Conservation (phyloP, 345 rosid genomes). For the Pistacia vera region DNA sequence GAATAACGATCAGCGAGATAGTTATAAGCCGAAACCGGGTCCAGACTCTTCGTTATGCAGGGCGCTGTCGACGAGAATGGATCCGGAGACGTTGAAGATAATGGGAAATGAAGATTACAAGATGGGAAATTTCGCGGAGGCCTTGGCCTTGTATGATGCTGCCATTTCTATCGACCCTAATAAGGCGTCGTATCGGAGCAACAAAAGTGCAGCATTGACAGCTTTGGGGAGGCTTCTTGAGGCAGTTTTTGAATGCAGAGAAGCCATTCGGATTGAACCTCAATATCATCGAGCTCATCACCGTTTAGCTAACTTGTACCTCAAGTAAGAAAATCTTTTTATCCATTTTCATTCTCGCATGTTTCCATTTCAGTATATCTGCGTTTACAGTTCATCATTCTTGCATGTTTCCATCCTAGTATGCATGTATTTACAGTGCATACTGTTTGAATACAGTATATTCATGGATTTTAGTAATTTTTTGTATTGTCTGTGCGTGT, state of each 20-base stretch:
- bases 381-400: not conserved
- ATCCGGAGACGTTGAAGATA: constrained; percentile 87
- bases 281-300: constrained; percentile 89
- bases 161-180: constrained; percentile 88
- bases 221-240: constrained; percentile 85
- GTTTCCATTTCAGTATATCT: too few relatives aligned
- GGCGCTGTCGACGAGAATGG: constrained; percentile 90
- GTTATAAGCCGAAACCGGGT: constrained; percentile 18
- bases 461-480: not conserved
- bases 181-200: constrained; percentile 89
- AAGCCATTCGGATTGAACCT: constrained; percentile 88
- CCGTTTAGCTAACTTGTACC: constrained; percentile 79
- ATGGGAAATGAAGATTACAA: constrained; percentile 99
- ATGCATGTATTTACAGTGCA: too few relatives aligned
- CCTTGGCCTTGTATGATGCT: constrained; percentile 88
- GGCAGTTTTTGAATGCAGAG: constrained; percentile 90
- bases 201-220: constrained; percentile 86
- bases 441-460: too few relatives aligned
- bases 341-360: not conserved
- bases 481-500: too few relatives aligned
- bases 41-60: constrained; percentile 63
- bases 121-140: constrained; percentile 86
- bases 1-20: not conserved
- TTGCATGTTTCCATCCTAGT: too few relatives aligned
- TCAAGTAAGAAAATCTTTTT: constrained; percentile 50